Evolutionary conservation across 1,284 basidiomycete genomes (phyloP).

Genomic region (Leccinum subrobustum): DNA sequence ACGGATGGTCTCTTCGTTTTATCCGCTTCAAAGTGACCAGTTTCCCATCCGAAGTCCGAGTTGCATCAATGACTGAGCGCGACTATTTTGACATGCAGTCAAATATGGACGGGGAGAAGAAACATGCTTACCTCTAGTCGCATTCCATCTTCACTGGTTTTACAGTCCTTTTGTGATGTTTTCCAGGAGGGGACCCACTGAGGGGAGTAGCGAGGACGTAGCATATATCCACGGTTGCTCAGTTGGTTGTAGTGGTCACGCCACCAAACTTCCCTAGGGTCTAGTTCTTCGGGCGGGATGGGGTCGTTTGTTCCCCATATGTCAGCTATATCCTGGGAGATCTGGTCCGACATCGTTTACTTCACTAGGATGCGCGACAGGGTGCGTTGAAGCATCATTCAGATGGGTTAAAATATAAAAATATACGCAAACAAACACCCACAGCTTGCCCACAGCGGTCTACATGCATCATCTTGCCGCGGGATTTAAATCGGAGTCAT

Average conservation of each 20-base stretch:
- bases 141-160: constrained; percentile 5
- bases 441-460: no score
- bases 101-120: neutral
- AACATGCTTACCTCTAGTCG: neutral
- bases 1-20: constrained; percentile 8
- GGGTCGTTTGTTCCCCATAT: constrained; percentile 6
- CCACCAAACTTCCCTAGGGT: constrained; percentile 15
- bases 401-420: neutral
- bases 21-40: constrained; percentile 1
- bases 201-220: constrained; percentile 37
- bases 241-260: constrained; percentile 25
- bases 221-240: constrained; percentile 32
- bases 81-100: neutral
- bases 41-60: neutral
- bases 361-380: no score
- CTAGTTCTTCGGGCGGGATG: constrained; percentile 7
- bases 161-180: constrained; percentile 7
- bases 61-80: neutral
- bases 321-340: neutral
- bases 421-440: constrained; percentile 3
- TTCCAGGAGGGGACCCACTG: constrained; percentile 38
- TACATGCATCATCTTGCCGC: no score
- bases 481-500: no score
- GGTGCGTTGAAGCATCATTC: no score
- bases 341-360: neutral